phyloP scores from a whole-genome alignment of 768 basidiomycete genomes.

The Lactifluus subvellereus region DNA sequence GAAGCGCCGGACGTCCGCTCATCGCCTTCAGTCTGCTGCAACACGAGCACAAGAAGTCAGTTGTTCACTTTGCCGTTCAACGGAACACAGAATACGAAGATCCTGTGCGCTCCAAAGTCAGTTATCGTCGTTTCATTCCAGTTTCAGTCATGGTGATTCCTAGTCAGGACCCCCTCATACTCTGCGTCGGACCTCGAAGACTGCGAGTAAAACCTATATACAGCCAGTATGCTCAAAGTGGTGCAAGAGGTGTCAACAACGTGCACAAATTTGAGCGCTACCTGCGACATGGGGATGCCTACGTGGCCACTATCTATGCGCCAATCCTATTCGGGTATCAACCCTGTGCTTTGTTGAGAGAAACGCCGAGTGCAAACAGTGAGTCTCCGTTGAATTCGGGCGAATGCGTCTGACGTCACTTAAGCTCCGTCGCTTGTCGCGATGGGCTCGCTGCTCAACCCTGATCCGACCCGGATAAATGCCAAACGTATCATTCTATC shows the following conservation, averaged over 20 bases:
- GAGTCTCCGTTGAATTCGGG: constrained; percentile 22
- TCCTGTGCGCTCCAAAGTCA: constrained; percentile 86
- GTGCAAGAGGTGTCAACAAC: constrained; percentile 89
- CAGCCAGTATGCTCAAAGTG: constrained; percentile 87
- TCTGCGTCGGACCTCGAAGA: constrained; percentile 86
- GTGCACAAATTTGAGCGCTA: constrained; percentile 96
- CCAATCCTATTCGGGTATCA: constrained; percentile 84
- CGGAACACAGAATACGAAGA: constrained; percentile 91
- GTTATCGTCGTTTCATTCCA: not conserved
- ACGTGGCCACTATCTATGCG: constrained; percentile 83
- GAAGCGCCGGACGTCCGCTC: constrained; percentile 42
- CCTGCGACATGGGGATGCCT: constrained; percentile 73
- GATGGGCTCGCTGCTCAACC: constrained; percentile 78
- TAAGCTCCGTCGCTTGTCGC: constrained; percentile 81
- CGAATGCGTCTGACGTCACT: constrained; percentile 12
- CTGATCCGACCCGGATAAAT: constrained; percentile 87
- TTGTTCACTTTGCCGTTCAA: constrained; percentile 88
- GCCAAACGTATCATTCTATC: constrained; percentile 94
- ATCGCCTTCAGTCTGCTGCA: constrained; percentile 78
- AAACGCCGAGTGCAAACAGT: constrained; percentile 66
- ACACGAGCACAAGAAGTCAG: constrained; percentile 94
- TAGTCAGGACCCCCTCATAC: constrained; percentile 72
- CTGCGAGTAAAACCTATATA: constrained; percentile 82
- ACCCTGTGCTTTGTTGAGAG: constrained; percentile 71
- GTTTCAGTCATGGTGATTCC: not conserved